A percentile compares a stretch with the other conserved stretches of the same genome.
These are phyloP conservation scores for Ophiostoma ulmi DNA, from an alignment of 2,329 filamentous ascomycete species.

Conservation along the genomic window DNA sequence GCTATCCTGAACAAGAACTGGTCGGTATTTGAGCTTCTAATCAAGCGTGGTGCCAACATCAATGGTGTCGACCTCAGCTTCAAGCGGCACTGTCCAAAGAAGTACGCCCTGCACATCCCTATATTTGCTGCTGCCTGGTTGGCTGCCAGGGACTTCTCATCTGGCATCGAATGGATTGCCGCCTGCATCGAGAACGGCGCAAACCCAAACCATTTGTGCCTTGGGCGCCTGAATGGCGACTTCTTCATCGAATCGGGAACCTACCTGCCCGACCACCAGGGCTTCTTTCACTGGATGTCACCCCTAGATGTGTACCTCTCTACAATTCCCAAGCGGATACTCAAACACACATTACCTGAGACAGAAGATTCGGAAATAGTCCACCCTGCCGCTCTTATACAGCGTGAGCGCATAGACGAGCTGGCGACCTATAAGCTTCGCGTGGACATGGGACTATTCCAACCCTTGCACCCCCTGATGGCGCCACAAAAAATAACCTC, in stretches of 20 bases:
- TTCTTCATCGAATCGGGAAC: not conserved
- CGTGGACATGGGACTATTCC: not conserved
- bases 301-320: not conserved
- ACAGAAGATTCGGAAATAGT: not conserved
- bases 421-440: not conserved
- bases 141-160: not conserved
- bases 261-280: not conserved
- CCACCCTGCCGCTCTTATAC: too few relatives aligned
- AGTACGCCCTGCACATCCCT: conserved; percentile 17
- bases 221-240: not conserved
- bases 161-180: not conserved
- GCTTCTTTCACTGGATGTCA: not conserved
- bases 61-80: conserved; percentile 7
- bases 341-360: not conserved
- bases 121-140: conserved; percentile 17
- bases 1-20: not conserved
- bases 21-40: not conserved
- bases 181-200: not conserved
- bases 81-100: not conserved
- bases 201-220: not conserved
- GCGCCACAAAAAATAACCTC: not conserved
- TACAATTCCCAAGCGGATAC: not conserved
- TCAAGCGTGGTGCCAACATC: conserved; percentile 8
- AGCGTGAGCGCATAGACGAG: not conserved
- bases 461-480: not conserved